Percentiles rank a stretch among this genome's conserved stretches.
Evolutionary conservation across 2,329 filamentous ascomycete genomes (phyloP).

Genomic region (Cladosporium sp.): DNA sequence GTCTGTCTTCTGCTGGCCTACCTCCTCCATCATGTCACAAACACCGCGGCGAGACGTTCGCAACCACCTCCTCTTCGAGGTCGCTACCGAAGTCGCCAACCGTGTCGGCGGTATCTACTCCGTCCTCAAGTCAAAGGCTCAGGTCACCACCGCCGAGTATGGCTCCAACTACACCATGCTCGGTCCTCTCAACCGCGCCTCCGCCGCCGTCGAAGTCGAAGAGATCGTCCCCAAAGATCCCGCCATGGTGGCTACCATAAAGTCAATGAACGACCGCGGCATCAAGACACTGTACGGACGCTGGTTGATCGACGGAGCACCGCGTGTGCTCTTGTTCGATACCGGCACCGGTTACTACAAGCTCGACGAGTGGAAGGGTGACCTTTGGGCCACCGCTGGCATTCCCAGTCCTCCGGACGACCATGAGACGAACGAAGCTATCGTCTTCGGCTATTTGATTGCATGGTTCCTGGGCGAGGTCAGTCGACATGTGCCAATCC

Average conservation of each 20-base stretch:
- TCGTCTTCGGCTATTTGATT: slow-evolving; percentile 95
- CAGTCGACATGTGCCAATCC: slow-evolving; percentile 20
- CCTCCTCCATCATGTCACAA: slow-evolving; percentile 28
- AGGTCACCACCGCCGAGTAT: slow-evolving; percentile 97
- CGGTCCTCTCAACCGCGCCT: slow-evolving; percentile 86
- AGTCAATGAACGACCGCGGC: slow-evolving; percentile 88
- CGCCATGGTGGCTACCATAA: slow-evolving; percentile 75
- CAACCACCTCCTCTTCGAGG: slow-evolving; percentile 94
- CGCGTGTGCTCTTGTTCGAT: slow-evolving; percentile 88
- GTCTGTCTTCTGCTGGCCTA: background rate
- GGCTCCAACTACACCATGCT: slow-evolving; percentile 94
- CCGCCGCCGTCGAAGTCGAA: slow-evolving; percentile 97
- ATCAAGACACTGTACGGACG: slow-evolving; percentile 88
- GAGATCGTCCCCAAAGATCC: slow-evolving; percentile 79
- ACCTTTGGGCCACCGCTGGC: slow-evolving; percentile 87
- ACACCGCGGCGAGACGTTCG: slow-evolving; percentile 66
- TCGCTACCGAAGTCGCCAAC: slow-evolving; percentile 96
- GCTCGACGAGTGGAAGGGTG: slow-evolving; percentile 93
- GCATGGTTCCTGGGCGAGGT: slow-evolving; percentile 99
- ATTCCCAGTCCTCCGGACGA: slow-evolving; percentile 92
- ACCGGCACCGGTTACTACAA: slow-evolving; percentile 89
- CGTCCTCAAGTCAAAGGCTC: slow-evolving; percentile 97
- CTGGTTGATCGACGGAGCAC: slow-evolving; percentile 96
- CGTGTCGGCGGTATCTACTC: slow-evolving; percentile 99
- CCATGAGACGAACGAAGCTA: slow-evolving; percentile 93